phyloP scores from a whole-genome alignment of 2,329 filamentous ascomycete species.

The Bipolaris bicolor region DNA sequence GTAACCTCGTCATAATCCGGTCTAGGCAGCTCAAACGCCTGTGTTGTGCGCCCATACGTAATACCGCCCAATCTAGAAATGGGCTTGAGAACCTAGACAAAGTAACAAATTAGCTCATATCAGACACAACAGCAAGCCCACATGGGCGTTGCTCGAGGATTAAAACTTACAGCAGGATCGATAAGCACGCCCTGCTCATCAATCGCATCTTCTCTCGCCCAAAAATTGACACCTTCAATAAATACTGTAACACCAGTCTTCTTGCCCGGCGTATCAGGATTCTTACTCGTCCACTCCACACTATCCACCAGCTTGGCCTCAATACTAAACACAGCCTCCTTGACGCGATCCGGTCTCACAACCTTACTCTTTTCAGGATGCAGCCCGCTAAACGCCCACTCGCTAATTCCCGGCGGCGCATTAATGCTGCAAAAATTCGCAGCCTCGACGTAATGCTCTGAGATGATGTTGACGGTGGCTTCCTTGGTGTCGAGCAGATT shows the following conservation, averaged over 20 bases:
- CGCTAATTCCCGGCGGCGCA: constrained; percentile 74
- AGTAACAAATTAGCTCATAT: background rate
- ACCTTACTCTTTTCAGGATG: constrained; percentile 69
- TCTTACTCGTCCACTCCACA: constrained; percentile 77
- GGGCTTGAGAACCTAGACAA: constrained; percentile 68
- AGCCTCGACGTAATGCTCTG: constrained; percentile 83
- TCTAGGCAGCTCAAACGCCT: constrained; percentile 74
- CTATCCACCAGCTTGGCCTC: constrained; percentile 78
- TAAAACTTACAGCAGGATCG: constrained; percentile 67
- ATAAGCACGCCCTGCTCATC: constrained; percentile 77
- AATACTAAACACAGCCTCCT: constrained; percentile 81
- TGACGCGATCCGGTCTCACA: constrained; percentile 74
- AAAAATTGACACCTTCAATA: constrained; percentile 85
- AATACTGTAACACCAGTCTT: constrained; percentile 77
- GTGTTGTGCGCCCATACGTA: constrained; percentile 74
- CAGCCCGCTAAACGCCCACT: constrained; percentile 81
- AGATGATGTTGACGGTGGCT: constrained; percentile 83
- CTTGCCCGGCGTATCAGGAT: constrained; percentile 66
- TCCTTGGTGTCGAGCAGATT: constrained; percentile 76
- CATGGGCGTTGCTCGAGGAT: background rate
- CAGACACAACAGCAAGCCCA: constrained; percentile 4
- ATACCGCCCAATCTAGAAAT: constrained; percentile 84
- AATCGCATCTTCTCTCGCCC: constrained; percentile 86
- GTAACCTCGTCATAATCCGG: constrained; percentile 56
- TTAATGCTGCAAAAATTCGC: constrained; percentile 83